Conservation (phyloP, 331 rosid species). For the Quercus tomentella region DNA sequence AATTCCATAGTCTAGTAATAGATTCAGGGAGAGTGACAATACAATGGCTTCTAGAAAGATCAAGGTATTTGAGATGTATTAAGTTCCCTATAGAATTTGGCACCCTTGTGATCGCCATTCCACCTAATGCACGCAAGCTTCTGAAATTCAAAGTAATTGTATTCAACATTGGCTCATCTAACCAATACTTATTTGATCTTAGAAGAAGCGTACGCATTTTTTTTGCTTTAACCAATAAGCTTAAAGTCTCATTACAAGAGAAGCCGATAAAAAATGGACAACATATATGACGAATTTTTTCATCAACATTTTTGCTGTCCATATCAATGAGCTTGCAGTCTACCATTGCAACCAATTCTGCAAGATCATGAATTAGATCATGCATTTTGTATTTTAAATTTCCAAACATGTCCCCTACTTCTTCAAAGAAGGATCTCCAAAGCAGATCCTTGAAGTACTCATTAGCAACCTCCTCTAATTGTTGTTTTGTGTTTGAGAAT, state of each 20-base stretch:
- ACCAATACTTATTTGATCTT: fast-evolving
- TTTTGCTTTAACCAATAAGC: too few species aligned
- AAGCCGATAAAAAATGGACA: fast-evolving
- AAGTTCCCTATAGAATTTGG: conserved; percentile 10
- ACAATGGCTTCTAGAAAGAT: fast-evolving
- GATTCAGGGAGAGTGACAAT: too few species aligned
- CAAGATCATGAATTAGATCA: neutral
- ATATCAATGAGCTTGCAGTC: neutral
- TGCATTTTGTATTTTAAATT: too few species aligned
- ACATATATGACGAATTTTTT: too few species aligned
- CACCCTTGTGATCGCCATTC: neutral
- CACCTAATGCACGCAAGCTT: neutral
- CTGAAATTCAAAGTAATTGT: neutral
- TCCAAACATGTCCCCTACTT: too few species aligned
- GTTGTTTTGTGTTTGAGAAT: too few species aligned
- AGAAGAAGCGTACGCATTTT: fast-evolving
- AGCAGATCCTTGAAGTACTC: too few species aligned
- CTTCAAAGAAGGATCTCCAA: too few species aligned
- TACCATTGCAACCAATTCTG: conserved; percentile 4
- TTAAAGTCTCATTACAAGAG: too few species aligned
- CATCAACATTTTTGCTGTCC: too few species aligned
- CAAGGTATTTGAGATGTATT: neutral
- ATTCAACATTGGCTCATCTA: neutral
- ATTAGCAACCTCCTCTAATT: too few species aligned
- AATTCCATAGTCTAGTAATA: too few species aligned